These are phyloP conservation scores for Didymosphaeria variabile DNA, from an alignment of 2,329 filamentous ascomycete genomes.

Conservation along the genomic window DNA sequence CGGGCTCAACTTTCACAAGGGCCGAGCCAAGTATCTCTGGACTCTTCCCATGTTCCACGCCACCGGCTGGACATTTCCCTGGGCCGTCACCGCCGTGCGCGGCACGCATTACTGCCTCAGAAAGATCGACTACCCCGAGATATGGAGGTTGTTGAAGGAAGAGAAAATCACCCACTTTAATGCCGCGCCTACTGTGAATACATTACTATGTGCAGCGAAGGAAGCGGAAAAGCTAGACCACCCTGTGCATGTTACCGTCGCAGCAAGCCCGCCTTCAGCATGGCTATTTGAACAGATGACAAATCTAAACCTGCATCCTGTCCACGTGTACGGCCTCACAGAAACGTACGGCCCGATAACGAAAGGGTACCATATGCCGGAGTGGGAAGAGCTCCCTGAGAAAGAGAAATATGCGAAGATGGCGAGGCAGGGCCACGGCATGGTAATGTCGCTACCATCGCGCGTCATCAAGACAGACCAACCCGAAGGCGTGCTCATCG, in stretches of 20 bases:
- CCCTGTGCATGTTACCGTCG: constrained; percentile 87
- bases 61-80: constrained; percentile 83
- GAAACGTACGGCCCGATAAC: constrained; percentile 97
- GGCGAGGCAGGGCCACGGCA: constrained; percentile 94
- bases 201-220: constrained; percentile 81
- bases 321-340: constrained; percentile 89
- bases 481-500: constrained; percentile 70
- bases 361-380: constrained; percentile 86
- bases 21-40: constrained; percentile 85
- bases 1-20: constrained; percentile 75
- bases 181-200: constrained; percentile 96
- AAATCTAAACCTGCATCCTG: constrained; percentile 82
- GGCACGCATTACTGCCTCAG: constrained; percentile 95
- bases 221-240: constrained; percentile 75
- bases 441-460: constrained; percentile 80
- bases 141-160: constrained; percentile 87
- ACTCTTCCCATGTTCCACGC: constrained; percentile 87
- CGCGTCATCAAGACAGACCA: constrained; percentile 84
- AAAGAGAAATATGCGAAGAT: constrained; percentile 87
- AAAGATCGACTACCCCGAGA: constrained; percentile 93
- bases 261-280: constrained; percentile 87
- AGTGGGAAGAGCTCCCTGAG: constrained; percentile 77
- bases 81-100: constrained; percentile 89
- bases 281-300: constrained; percentile 96
- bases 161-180: constrained; percentile 95